These are phyloP conservation scores for Shiraia bambusicola DNA, from an alignment of 2,329 filamentous ascomycete species.

Conservation along the genomic window DNA sequence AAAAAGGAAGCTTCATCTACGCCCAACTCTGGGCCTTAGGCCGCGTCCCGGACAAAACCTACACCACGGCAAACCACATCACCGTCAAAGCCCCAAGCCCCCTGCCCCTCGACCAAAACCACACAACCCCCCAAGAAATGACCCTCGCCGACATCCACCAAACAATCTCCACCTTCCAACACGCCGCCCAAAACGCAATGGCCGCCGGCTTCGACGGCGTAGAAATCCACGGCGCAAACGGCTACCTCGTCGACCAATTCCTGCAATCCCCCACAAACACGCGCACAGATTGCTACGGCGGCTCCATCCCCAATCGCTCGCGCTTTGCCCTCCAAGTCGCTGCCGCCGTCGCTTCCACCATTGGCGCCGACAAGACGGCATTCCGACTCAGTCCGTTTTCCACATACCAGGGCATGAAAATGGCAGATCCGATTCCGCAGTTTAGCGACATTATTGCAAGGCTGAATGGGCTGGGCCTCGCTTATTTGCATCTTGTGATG, in stretches of 20 bases:
- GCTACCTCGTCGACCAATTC: conserved; percentile 69
- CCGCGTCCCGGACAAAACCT: conserved; percentile 51
- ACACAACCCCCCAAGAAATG: conserved; percentile 43
- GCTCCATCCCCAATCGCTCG: conserved; percentile 54
- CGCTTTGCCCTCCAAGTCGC: conserved; percentile 57
- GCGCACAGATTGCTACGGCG: conserved; percentile 53
- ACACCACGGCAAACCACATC: conserved; percentile 41
- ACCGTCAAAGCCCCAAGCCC: conserved; percentile 38
- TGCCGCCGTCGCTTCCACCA: conserved; percentile 51
- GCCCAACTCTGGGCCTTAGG: conserved; percentile 65
- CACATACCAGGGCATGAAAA: conserved; percentile 64
- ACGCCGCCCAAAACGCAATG: conserved; percentile 49
- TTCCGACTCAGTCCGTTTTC: conserved; percentile 64
- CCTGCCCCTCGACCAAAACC: conserved; percentile 45
- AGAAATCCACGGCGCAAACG: conserved; percentile 60
- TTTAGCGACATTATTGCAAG: conserved; percentile 60
- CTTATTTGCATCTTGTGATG: conserved; percentile 56
- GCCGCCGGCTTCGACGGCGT: conserved; percentile 63
- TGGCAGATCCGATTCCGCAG: conserved; percentile 63
- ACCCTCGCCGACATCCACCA: conserved; percentile 44
- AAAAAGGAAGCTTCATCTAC: conserved; percentile 62
- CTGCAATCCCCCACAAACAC: conserved; percentile 60
- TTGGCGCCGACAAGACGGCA: conserved; percentile 60
- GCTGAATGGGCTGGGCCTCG: conserved; percentile 55
- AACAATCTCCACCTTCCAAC: conserved; percentile 43